Base-by-base conservation (phyloP, 2,329 filamentous ascomycete genomes). In the Sphaerulina vaccinii region DNA sequence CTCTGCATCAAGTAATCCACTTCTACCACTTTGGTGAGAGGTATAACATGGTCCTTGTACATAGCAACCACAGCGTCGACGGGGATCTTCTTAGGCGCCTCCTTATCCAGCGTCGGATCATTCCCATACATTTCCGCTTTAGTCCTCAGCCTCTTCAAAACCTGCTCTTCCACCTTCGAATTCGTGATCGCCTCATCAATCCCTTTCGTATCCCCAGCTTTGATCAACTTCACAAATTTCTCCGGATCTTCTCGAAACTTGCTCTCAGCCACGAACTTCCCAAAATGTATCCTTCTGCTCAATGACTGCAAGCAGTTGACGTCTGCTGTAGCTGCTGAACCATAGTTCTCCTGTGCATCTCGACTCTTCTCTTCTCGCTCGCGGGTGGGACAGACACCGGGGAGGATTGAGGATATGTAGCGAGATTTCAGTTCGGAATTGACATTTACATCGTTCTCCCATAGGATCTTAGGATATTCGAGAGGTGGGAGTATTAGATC, bases 1-100 rank as follows among this genome's bases (percentile, higher is more conserved):
- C 93, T 82, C 72, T 97, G 90, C 89, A 99, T 95, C 62, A 99
- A 77, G 70, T 99, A 99, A 64, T 99, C 93, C 8, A 99, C 90
- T 77, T 99, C 93, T 35, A 99, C 92, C 58, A 90, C 87, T 72
- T 99, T 99, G n/a, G 93, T 99, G 70, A 97, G 73, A 0, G 93
- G 93, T 62, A 99, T 99, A 55, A 99, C 91, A 73, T 88, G 88
- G 70, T 96, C 82, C 79, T 77, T 83, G 74, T 96, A 96, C 86
- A 95, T 92, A 57, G 80, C 79, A 45, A 95, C 89, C 19, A 96
- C 90, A 1, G 91, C 91, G 55, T 97, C 90, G 2, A 88, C 88
- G 67, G 97, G 85, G 65, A 99, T 95, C 79, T 97, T 97, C 59
- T 76, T 78, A 50, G 78, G 75, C 13, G 55, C 61, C 15, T 65